These are phyloP conservation scores for Deuterostichococcus epilithicus DNA, from an alignment of 139 green algal species.

Conservation along the genomic window DNA sequence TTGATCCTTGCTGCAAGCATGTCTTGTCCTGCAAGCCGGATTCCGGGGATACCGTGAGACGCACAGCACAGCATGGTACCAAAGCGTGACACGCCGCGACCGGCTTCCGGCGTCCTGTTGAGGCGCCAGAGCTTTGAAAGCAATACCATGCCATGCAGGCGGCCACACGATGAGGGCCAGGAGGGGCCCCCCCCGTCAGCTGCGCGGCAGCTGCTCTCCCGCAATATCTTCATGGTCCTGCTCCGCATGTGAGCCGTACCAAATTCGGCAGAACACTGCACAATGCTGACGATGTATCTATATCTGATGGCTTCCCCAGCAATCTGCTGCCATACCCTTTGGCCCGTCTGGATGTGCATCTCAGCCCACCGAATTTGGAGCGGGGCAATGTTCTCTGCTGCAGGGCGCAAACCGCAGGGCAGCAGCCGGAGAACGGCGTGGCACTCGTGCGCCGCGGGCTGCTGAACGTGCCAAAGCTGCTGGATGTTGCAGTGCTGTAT, in stretches of 20 bases:
- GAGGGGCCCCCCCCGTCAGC: constrained; percentile 27
- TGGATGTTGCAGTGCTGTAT: constrained; percentile 72
- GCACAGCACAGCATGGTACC: too few species aligned
- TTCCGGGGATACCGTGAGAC: too few species aligned
- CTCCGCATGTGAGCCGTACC: constrained; percentile 49
- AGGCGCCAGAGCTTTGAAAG: not conserved
- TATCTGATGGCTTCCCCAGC: not conserved
- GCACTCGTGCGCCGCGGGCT: constrained; percentile 28
- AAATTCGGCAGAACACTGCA: not conserved
- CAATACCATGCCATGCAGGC: constrained; percentile 20
- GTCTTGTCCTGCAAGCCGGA: too few species aligned
- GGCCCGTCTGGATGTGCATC: not conserved
- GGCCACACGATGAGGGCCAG: constrained; percentile 18
- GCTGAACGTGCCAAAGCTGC: constrained; percentile 67
- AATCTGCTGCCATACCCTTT: not conserved
- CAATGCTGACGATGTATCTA: not conserved
- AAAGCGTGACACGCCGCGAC: not conserved
- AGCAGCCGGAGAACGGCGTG: not conserved
- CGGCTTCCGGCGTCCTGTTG: not conserved
- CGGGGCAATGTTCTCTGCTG: not conserved
- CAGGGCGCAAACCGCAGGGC: not conserved
- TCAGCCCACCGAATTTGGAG: not conserved
- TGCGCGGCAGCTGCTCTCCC: constrained; percentile 37
- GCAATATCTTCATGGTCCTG: constrained; percentile 58
- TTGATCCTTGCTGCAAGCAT: not conserved